Evolutionary conservation across 768 basidiomycete species (phyloP).

Genomic region (Suillus weaverae): DNA sequence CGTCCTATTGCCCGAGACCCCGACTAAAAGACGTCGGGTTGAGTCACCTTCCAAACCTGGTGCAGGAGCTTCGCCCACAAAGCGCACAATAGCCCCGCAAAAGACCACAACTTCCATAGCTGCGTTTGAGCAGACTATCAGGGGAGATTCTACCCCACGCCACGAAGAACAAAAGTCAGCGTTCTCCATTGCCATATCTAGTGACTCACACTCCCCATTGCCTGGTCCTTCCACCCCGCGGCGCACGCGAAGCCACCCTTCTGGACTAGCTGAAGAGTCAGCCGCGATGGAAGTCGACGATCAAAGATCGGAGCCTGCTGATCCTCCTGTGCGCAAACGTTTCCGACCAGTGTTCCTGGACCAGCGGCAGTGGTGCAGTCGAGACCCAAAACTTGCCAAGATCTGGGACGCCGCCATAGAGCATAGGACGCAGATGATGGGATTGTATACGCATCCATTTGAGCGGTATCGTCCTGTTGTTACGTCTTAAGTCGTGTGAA

Average conservation of each 20-base stretch:
- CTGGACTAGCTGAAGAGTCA: slow-evolving; percentile 5
- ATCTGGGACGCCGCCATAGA: slow-evolving; percentile 25
- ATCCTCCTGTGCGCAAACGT: slow-evolving; percentile 31
- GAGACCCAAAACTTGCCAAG: slow-evolving; percentile 38
- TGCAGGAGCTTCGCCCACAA: slow-evolving; percentile 15
- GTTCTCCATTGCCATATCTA: not conserved
- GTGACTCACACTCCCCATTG: slow-evolving; percentile 10
- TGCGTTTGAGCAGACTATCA: slow-evolving; percentile 23
- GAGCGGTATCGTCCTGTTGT: slow-evolving; percentile 1
- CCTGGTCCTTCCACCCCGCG: slow-evolving; percentile 28
- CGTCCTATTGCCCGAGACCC: slow-evolving; percentile 39
- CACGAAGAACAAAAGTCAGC: not conserved
- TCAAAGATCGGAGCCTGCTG: slow-evolving; percentile 20
- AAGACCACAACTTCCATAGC: not conserved
- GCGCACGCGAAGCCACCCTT: slow-evolving; percentile 17
- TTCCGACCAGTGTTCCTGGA: slow-evolving; percentile 52
- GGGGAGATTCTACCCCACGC: slow-evolving; percentile 3
- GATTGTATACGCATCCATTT: slow-evolving; percentile 16
- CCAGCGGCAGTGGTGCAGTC: slow-evolving; percentile 46
- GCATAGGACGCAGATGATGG: slow-evolving; percentile 17
- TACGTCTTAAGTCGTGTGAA: not conserved
- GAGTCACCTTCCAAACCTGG: slow-evolving; percentile 22
- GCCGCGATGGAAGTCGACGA: slow-evolving; percentile 19
- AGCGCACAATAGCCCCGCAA: not conserved
- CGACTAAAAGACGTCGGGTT: slow-evolving; percentile 41